These are phyloP conservation scores for Pythium sp. DNA, from an alignment of 352 stramenopile genomes.

Conservation along the genomic window DNA sequence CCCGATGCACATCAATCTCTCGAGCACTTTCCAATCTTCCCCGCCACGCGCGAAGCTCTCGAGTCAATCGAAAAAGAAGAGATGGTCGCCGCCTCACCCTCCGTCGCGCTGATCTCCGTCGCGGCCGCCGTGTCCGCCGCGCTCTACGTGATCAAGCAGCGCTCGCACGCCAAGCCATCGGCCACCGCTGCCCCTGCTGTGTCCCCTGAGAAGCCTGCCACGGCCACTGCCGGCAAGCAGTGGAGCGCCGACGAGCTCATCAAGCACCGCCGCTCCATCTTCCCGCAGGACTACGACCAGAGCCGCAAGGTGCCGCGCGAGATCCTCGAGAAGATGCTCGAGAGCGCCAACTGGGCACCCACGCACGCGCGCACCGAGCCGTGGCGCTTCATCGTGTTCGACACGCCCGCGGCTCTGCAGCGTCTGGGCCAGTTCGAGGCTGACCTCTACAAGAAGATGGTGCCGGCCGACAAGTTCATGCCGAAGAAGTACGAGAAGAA, in stretches of 20 bases:
- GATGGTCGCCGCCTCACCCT: conserved; percentile 20
- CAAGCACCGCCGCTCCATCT: conserved; percentile 68
- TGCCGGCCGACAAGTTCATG: conserved; percentile 66
- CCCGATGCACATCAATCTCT: not conserved
- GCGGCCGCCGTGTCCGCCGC: conserved; percentile 32
- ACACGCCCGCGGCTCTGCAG: conserved; percentile 40
- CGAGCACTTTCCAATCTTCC: conserved; percentile 8
- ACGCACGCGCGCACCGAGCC: conserved; percentile 77
- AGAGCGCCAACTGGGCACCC: conserved; percentile 76
- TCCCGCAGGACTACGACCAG: conserved; percentile 65
- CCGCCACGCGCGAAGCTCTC: not conserved
- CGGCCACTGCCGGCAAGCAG: conserved; percentile 31
- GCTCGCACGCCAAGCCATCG: conserved; percentile 18
- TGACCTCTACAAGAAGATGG: conserved; percentile 64
- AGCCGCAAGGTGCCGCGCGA: conserved; percentile 44
- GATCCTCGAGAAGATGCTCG: conserved; percentile 73
- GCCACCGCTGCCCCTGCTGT: not conserved
- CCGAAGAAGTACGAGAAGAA: conserved; percentile 82
- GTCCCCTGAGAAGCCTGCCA: conserved; percentile 11
- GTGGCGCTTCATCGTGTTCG: conserved; percentile 81
- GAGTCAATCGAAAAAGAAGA: conserved; percentile 3
- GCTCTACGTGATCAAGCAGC: conserved; percentile 39
- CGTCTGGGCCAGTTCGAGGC: conserved; percentile 62
- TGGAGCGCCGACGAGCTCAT: conserved; percentile 78
- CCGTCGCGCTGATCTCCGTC: conserved; percentile 27